Evolutionary conservation across 1,284 basidiomycete species (phyloP).

Genomic region (Crocinoboletus sp.): DNA sequence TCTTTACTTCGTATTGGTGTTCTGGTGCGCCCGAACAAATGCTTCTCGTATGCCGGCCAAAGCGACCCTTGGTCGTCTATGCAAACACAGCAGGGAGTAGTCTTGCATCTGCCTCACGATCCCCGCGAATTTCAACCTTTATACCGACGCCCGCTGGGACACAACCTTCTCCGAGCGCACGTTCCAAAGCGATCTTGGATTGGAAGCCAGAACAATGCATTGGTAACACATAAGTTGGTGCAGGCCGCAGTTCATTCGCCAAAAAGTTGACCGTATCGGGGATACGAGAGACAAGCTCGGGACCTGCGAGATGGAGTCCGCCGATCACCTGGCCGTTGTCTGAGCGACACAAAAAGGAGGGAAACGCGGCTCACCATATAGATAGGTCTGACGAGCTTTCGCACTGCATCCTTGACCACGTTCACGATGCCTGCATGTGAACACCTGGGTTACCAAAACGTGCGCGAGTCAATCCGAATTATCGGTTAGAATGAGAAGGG

Average conservation of each 20-base stretch:
- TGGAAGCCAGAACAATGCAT: conserved; percentile 83
- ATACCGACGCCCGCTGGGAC: conserved; percentile 74
- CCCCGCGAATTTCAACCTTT: conserved; percentile 50
- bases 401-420: conserved; percentile 64
- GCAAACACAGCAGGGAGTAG: conserved; percentile 29
- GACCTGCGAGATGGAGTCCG: conserved; percentile 72
- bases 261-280: conserved; percentile 69
- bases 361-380: conserved; percentile 52
- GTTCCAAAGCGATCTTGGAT: conserved; percentile 62
- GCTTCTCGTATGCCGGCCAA: neutral
- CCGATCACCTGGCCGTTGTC: conserved; percentile 55
- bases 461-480: neutral
- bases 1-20: neutral
- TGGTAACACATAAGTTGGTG: conserved; percentile 68
- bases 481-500: neutral
- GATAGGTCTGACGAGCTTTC: conserved; percentile 60
- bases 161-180: conserved; percentile 65
- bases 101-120: conserved; percentile 36
- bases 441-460: conserved; percentile 43
- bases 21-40: neutral
- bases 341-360: neutral
- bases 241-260: conserved; percentile 50
- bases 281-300: conserved; percentile 59
- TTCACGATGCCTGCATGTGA: conserved; percentile 85
- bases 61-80: neutral